phyloP scores from a whole-genome alignment of 164 flowering plant genomes.

The Dillenia turbinata region DNA sequence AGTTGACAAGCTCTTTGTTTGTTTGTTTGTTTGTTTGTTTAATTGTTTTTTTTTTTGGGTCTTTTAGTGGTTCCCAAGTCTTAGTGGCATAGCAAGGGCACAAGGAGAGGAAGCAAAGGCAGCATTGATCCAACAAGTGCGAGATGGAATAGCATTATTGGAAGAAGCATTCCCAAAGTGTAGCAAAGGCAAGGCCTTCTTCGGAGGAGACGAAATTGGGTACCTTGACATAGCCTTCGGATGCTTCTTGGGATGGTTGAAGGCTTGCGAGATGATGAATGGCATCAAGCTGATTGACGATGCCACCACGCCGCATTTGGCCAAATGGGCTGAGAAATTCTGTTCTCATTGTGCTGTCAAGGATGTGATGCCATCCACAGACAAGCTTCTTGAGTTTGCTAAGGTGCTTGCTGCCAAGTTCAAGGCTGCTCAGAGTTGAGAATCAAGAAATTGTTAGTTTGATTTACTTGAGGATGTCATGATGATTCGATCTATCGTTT shows the following conservation, averaged over 20 bases:
- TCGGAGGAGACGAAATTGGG: constrained; percentile 45
- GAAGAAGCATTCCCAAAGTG: constrained; percentile 34
- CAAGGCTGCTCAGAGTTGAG: constrained; percentile 1
- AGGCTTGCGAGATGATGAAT: constrained; percentile 19
- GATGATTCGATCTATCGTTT: too few species aligned
- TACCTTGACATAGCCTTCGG: constrained; percentile 41
- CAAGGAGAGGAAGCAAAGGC: constrained; percentile 24
- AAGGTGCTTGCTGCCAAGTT: constrained; percentile 14
- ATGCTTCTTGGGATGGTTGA: constrained; percentile 29
- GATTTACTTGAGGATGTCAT: too few species aligned
- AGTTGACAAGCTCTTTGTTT: too few species aligned
- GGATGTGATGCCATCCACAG: constrained; percentile 36
- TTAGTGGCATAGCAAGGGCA: constrained; percentile 12
- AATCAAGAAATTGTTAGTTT: too few species aligned
- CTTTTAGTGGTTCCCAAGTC: constrained; percentile 21
- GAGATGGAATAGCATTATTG: constrained; percentile 21
- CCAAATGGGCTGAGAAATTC: constrained; percentile 33
- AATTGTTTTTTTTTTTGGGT: background rate
- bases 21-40: too few species aligned
- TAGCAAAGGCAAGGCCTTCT: constrained; percentile 42
- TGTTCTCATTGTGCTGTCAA: constrained; percentile 29
- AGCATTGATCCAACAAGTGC: constrained; percentile 19
- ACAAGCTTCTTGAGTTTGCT: constrained; percentile 33
- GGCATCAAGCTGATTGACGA: constrained; percentile 26
- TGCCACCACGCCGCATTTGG: constrained; percentile 25